Base-by-base conservation (phyloP, 1,139 yeast genomes). In the Trichomonascaceae sp. region DNA sequence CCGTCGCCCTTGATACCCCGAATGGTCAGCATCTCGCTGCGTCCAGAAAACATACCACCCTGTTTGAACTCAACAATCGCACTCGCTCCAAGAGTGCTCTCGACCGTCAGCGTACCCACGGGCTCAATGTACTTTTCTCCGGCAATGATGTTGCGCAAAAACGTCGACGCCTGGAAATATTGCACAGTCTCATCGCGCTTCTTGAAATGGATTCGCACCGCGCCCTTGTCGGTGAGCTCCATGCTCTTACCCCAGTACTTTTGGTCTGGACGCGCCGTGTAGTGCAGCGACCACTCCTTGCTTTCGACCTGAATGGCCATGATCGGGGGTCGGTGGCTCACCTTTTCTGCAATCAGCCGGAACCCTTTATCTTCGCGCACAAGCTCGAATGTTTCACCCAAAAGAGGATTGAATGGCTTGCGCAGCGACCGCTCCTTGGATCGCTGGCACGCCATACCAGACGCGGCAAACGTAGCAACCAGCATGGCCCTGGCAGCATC, bases 61-160 rank as follows among this genome's bases (percentile, higher is more conserved):
- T 87, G 74, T 13, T 49, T 40, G 60, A 81, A 87, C 33, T 73
- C 81, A 17, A 81, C 74, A 4, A 69, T 67, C 1, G 93, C 82
- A 42, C 65, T 70, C 31, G 68, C 65, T 0, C 93, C 93, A 13
- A 61, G 62, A 2, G 84, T 71, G 3, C 89, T 73, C 33, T 70
- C 69, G 4, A 89, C 66, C 0, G 77, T 72, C 43, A 84, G 65
- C 2, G 74, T 57, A 6, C 84, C 78, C 2, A 69, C 65, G 2
- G 98, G 98, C 52, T 89, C 98, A n/a, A 84, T 65, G 54, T 85
- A 89, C 54, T 84, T 80, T 48, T 89, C 97, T 20, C 98, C 98
- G 3, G 96, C 94, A 50, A 89, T 76, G 35, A 89, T 67, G 50
- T 87, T 87, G 47, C 89, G 77, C 50, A 89, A 61, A 51, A 82